Conservation (phyloP, 495 filamentous ascomycete genomes). For the Lepidopterella palustris region DNA sequence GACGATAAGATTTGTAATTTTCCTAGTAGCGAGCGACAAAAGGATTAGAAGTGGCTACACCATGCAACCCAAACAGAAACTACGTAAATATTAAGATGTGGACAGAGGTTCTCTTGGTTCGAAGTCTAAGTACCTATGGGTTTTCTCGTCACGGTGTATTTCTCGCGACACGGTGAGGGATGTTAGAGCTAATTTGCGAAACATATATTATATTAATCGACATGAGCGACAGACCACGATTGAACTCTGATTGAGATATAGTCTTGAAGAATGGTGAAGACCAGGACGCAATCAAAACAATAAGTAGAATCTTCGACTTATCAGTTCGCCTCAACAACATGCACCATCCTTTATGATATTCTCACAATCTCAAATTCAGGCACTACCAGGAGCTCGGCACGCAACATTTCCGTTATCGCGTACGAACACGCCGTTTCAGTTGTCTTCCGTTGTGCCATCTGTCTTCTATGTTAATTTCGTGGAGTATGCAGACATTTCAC, state of each 20-base stretch:
- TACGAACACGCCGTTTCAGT: background rate
- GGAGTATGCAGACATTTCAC: background rate
- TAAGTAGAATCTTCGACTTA: no score
- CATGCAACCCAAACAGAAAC: constrained; percentile 18
- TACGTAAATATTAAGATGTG: constrained; percentile 16
- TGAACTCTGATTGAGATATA: no score
- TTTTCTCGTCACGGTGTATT: constrained; percentile 7
- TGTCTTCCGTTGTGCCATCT: background rate
- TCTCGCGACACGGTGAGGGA: background rate
- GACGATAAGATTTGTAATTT: constrained; percentile 22
- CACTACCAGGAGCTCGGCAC: no score
- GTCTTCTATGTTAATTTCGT: background rate
- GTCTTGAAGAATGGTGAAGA: no score
- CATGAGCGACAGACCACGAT: no score
- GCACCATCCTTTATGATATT: no score
- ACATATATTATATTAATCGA: background rate
- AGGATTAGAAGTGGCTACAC: constrained; percentile 21
- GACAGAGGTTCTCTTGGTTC: constrained; percentile 1
- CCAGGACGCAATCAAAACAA: no score
- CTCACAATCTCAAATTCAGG: no score
- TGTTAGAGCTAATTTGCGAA: background rate
- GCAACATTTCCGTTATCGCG: no score
- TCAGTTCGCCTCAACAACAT: no score
- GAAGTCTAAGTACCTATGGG: constrained; percentile 11
- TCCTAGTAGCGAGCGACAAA: constrained; percentile 3